Base-by-base conservation (phyloP, 1,284 basidiomycete species). In the Exobasidium cylindrosporum region DNA sequence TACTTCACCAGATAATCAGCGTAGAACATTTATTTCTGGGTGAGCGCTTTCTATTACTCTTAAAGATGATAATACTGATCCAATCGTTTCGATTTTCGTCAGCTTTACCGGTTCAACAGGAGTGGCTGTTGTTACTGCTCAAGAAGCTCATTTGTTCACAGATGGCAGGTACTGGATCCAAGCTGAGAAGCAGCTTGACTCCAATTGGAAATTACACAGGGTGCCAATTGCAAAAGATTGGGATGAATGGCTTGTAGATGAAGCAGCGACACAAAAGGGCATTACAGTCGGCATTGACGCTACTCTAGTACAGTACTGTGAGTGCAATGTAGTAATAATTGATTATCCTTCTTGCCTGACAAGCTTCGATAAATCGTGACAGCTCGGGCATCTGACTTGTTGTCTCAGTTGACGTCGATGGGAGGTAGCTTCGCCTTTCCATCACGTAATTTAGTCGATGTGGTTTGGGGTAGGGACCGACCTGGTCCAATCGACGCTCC, bases 151-250 rank as follows among this genome's bases (percentile, higher is more conserved):
- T 35, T 83, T 96, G 29, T 85, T 94, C 67, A 89, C 88, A 23
- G 92, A 97, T 80, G 90, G 91, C 28, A 85, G 92, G 29, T 96
- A 96, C 80, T 95, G 91, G 88, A 78, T 88, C 1, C 91, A 93
- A 81, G 92, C 92, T 4, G 84, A 84, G 7, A 83, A 87, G 11
- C 87, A 94, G 76, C 81, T 92, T 17, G 89, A 92, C 31, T 67
- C 81, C 21, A 87, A 90, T 67, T 97, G 92, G 92, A 83, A 83
- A 13, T 73, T 94, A 40, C 84, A 92, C 58, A 83, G 84, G 58
- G 87, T 88, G 17, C 56, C 52, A n/a, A 65, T 66, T n/a, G 73
- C 74, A 10, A 49, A 60, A 24, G 63, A 73, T 26, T 78, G 76
- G 76, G 62, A 84, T 24, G 88, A 90, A 21, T 77, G 73, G 75